These are phyloP conservation scores for Lanzia echinophila DNA, from an alignment of 2,329 filamentous ascomycete genomes.

Conservation along the genomic window DNA sequence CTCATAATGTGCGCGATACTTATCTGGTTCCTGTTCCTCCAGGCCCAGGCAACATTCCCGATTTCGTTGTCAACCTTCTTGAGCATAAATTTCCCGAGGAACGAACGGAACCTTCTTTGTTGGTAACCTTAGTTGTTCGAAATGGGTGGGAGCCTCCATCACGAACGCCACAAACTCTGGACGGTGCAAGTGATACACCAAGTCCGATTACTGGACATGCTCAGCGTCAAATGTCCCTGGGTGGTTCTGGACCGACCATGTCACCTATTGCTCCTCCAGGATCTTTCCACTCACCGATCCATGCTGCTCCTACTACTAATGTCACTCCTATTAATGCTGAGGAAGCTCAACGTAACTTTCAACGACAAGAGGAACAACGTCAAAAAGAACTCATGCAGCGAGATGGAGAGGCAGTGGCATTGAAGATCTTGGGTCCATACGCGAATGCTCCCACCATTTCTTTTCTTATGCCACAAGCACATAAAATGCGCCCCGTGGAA, in stretches of 20 bases:
- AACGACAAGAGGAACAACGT: slow-evolving; percentile 36
- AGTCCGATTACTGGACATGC: slow-evolving; percentile 32
- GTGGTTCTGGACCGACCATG: slow-evolving; percentile 42
- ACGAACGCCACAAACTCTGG: slow-evolving; percentile 10
- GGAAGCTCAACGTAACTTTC: slow-evolving; percentile 28
- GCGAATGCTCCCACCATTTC: slow-evolving; percentile 58
- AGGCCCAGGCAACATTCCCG: slow-evolving; percentile 64
- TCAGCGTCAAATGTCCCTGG: slow-evolving; percentile 42
- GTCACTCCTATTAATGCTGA: slow-evolving; percentile 15
- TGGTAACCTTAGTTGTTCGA: slow-evolving; percentile 80
- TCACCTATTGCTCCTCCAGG: slow-evolving; percentile 44
- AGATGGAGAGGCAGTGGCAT: slow-evolving; percentile 50
- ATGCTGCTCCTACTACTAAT: no score
- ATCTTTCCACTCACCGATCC: slow-evolving; percentile 16
- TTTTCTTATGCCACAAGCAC: slow-evolving; percentile 63
- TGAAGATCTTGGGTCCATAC: slow-evolving; percentile 55
- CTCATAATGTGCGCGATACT: slow-evolving; percentile 75
- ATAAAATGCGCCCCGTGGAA: slow-evolving; percentile 61
- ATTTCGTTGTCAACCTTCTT: slow-evolving; percentile 83
- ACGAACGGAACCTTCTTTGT: slow-evolving; percentile 66
- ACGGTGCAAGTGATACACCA: slow-evolving; percentile 20
- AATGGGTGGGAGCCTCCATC: slow-evolving; percentile 39
- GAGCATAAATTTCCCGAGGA: slow-evolving; percentile 71
- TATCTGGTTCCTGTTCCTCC: slow-evolving; percentile 83
- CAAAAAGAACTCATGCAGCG: slow-evolving; percentile 32